Evolutionary conservation across 257 asterid species (phyloP), one percentile per base, ranked within the genome.

Genomic region (Linaria vulgaris): DNA sequence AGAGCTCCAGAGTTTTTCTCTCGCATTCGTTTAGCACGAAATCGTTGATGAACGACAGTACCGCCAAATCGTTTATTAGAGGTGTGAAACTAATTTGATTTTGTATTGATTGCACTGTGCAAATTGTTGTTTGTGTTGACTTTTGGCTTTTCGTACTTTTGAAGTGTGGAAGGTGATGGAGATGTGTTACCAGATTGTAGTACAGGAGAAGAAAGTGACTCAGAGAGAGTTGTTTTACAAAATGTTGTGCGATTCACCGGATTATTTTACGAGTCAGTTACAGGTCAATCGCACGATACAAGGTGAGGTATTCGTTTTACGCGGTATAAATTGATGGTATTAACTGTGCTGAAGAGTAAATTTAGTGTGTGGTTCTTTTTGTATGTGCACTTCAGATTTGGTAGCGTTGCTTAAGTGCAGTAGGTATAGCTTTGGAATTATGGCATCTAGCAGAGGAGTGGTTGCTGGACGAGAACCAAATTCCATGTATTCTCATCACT

Each of bases 131-230:
- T 19, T n/a, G 24, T 23, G 4, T 57, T 60, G 52, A 59, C 3
- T 27, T 27, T 20, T 59, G 57, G n/a, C 22, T 45, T 45, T 56
- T 69, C 49, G 48, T 15, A n/a, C 46, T 66, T 63, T 21, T 30
- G 19, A 68, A 92, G 97, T 92, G 61, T 92, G 99, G 99, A 92
- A 89, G 84, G 87, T 78, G 62, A 92, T 92, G 99, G 95, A 82
- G 62, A 88, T 87, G 85, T 87, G 96, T 64, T 82, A 89, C 66
- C 84, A 80, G 74, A 80, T 85, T 68, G 72, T 89, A 78, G 79
- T 71, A 44, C 84, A 82, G 66, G 91, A 83, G 64, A 92, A 89
- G 77, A 85, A 77, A 79, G 94, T 92, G 34, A 92, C 97, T 70
- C 97, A 92, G 74, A 80, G 97, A 74, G 99, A 89, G 69, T 73